Percentiles rank a stretch among this genome's conserved stretches.
phyloP scores from a whole-genome alignment of 257 asterid species.

The Nicotiana tomentosiformis region DNA sequence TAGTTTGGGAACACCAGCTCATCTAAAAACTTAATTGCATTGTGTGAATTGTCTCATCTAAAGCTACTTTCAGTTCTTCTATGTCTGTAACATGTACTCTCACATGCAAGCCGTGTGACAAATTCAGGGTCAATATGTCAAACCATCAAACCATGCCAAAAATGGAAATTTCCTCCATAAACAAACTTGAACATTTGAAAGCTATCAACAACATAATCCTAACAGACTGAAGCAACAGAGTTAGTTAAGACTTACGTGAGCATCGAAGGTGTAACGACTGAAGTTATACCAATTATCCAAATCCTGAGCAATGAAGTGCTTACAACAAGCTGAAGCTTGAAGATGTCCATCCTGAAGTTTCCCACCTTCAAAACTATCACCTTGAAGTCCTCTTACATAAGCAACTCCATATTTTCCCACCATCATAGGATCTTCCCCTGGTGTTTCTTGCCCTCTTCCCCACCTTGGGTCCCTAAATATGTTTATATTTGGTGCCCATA shows the following conservation, averaged over 20 bases:
- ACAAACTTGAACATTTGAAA: background rate
- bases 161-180: background rate
- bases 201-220: background rate
- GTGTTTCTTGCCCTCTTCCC: slow-evolving; percentile 45
- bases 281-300: slow-evolving; percentile 66
- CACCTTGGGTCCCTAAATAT: slow-evolving; percentile 41
- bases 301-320: slow-evolving; percentile 74
- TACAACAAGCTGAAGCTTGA: slow-evolving; percentile 73
- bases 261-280: slow-evolving; percentile 47
- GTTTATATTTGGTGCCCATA: slow-evolving; percentile 42
- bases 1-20: background rate
- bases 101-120: background rate
- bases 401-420: slow-evolving; percentile 29
- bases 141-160: background rate
- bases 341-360: slow-evolving; percentile 33
- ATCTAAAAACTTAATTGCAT: background rate
- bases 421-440: slow-evolving; percentile 35
- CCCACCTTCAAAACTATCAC: slow-evolving; percentile 62
- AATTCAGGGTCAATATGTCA: background rate
- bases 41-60: background rate
- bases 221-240: background rate
- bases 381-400: slow-evolving; percentile 71
- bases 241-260: slow-evolving; percentile 30
- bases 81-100: background rate
- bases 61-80: background rate